phyloP scores from a whole-genome alignment of 2,329 filamentous ascomycete species.

The Apiospora koreana region DNA sequence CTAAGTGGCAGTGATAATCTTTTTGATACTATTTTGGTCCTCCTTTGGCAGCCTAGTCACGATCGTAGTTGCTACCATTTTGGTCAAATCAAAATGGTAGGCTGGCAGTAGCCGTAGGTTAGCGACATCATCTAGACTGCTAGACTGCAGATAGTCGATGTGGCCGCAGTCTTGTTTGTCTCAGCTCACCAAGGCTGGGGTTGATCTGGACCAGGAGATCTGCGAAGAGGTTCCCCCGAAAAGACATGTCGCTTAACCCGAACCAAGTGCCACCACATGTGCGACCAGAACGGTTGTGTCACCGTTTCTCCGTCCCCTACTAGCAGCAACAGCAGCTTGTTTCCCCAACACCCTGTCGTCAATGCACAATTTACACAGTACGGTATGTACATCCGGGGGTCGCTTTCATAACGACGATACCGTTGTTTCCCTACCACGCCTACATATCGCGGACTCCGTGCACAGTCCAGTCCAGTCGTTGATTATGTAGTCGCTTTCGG shows the following conservation, averaged over 20 bases:
- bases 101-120: neutral
- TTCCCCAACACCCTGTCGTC: neutral
- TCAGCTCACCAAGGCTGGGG: slow-evolving; percentile 4
- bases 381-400: no score
- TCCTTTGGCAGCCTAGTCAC: neutral
- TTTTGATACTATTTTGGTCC: neutral
- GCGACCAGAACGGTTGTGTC: neutral
- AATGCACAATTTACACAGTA: neutral
- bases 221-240: neutral
- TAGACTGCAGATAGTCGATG: neutral
- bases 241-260: neutral
- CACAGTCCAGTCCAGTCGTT: neutral
- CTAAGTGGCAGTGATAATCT: neutral
- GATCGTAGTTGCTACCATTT: neutral
- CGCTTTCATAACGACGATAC: neutral
- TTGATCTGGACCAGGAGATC: neutral
- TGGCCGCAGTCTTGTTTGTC: slow-evolving; percentile 1
- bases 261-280: neutral
- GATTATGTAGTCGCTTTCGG: neutral
- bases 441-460: neutral
- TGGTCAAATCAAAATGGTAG: neutral
- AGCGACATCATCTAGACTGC: neutral
- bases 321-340: neutral
- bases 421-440: no score
- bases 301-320: neutral